Percentiles rank a stretch among this genome's conserved stretches.
phyloP scores from a whole-genome alignment of 208 protist genomes.

The Trypanosoma vivax region DNA sequence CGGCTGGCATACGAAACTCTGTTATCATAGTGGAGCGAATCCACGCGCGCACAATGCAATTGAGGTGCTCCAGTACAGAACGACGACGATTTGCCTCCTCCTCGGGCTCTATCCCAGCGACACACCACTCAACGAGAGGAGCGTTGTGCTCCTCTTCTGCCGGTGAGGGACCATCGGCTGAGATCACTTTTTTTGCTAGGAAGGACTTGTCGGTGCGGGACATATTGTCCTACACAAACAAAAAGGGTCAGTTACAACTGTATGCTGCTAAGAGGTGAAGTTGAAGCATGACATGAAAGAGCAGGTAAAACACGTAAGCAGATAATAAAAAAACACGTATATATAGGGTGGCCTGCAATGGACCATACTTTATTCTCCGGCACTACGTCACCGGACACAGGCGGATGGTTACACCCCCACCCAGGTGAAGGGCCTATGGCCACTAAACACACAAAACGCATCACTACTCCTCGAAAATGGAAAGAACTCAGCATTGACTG shows the following conservation, averaged over 20 bases:
- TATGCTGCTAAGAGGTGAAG: no score
- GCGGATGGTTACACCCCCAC: no score
- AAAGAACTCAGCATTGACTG: no score
- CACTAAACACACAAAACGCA: no score
- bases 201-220: conserved; percentile 48
- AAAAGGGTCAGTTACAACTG: background rate
- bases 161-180: conserved; percentile 65
- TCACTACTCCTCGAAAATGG: no score
- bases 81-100: conserved; percentile 84
- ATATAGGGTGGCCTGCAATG: no score
- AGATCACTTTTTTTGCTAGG: conserved; percentile 72
- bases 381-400: no score
- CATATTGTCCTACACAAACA: conserved; percentile 6
- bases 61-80: conserved; percentile 72
- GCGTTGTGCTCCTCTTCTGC: conserved; percentile 66
- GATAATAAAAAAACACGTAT: no score
- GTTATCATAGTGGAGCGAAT: conserved; percentile 84
- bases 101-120: conserved; percentile 77
- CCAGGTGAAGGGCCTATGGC: no score
- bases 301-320: no score
- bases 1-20: conserved; percentile 85
- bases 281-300: no score
- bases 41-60: conserved; percentile 80
- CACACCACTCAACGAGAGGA: conserved; percentile 61
- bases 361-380: no score